Evolutionary conservation across 768 basidiomycete genomes (phyloP).

Genomic region (Imleria badia): DNA sequence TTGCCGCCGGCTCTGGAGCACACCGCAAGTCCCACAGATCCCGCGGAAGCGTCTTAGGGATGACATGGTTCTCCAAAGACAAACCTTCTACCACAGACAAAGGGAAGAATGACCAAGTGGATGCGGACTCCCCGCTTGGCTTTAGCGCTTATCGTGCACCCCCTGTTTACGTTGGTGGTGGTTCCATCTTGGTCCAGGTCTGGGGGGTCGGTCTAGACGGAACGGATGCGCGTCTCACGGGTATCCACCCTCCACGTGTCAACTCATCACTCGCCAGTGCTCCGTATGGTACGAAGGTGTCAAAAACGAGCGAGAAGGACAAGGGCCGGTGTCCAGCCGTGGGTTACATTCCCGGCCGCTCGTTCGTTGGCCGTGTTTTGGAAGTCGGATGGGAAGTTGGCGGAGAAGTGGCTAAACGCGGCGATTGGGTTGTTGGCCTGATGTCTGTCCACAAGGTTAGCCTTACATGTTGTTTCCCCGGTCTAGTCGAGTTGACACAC

Average conservation of each 20-base stretch:
- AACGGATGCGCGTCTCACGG: conserved; percentile 67
- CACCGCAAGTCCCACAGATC: conserved; percentile 18
- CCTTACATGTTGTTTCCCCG: conserved; percentile 4
- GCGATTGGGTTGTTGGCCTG: conserved; percentile 87
- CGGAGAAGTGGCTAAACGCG: conserved; percentile 53
- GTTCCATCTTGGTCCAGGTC: conserved; percentile 79
- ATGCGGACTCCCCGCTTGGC: conserved; percentile 43
- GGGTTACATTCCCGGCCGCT: conserved; percentile 84
- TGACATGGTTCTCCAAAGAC: conserved; percentile 33
- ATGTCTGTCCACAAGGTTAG: conserved; percentile 78
- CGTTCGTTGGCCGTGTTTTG: conserved; percentile 80
- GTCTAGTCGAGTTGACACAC: conserved; percentile 7
- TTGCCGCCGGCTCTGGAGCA: conserved; percentile 29
- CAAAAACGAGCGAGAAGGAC: conserved; percentile 25
- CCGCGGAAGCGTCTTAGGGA: conserved; percentile 25
- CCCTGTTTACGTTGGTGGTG: conserved; percentile 67
- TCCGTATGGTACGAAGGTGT: conserved; percentile 21
- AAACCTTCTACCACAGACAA: conserved; percentile 10
- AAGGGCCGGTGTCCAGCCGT: conserved; percentile 34
- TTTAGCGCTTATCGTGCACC: conserved; percentile 74
- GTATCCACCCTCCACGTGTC: conserved; percentile 34
- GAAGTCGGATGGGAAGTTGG: conserved; percentile 76
- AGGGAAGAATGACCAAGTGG: conserved; percentile 3
- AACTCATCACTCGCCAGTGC: conserved; percentile 14
- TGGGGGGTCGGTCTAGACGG: conserved; percentile 86